Conservation (phyloP, 176 grass and related monocot genomes). For the Miscanthus lutarioriparius region DNA sequence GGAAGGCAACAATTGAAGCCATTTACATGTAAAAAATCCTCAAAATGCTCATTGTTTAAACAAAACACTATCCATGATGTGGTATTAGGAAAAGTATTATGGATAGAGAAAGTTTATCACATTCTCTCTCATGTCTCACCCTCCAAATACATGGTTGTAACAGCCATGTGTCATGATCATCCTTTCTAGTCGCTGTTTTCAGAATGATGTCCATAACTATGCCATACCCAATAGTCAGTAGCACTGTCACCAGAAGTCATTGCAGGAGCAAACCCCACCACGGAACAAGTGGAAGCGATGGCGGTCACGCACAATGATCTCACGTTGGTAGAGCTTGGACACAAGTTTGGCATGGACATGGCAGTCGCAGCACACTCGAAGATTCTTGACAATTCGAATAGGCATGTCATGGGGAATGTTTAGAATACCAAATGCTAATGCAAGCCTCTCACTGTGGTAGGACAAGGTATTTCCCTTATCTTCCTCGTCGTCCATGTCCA, state of each 20-base stretch:
- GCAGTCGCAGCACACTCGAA: slow-evolving; percentile 33
- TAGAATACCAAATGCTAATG: slow-evolving; percentile 47
- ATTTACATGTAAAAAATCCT: background rate
- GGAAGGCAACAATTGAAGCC: background rate
- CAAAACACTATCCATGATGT: background rate
- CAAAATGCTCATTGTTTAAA: background rate
- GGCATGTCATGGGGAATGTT: slow-evolving; percentile 11
- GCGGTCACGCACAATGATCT: slow-evolving; percentile 40
- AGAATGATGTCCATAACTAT: background rate
- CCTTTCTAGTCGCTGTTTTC: background rate
- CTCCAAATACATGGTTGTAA: slow-evolving; percentile 5
- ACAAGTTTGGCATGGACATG: slow-evolving; percentile 38
- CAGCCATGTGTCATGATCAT: background rate
- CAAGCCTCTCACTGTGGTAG: slow-evolving; percentile 38
- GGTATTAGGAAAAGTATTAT: background rate
- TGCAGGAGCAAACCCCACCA: slow-evolving; percentile 44
- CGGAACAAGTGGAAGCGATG: slow-evolving; percentile 41
- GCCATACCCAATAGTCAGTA: background rate
- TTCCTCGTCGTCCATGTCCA: slow-evolving; percentile 42
- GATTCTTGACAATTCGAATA: slow-evolving; percentile 46
- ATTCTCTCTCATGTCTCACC: background rate
- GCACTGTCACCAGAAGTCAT: slow-evolving; percentile 41
- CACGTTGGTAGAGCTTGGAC: slow-evolving; percentile 34
- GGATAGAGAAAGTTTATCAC: background rate
- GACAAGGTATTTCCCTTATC: slow-evolving; percentile 38